Conservation (phyloP, 805 yeast species). For the Pichia californica region DNA sequence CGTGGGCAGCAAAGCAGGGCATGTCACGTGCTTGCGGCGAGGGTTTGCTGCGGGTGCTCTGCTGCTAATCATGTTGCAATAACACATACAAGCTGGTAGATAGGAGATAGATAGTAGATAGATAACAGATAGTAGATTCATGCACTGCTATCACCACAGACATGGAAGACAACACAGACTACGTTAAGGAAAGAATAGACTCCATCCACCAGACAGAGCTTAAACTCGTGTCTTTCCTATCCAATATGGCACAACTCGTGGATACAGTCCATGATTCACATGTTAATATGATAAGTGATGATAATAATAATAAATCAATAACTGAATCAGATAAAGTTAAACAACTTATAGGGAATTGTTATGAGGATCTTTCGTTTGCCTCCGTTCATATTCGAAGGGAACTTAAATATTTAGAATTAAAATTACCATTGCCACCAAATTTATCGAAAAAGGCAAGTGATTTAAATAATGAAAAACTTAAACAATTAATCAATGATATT, state of each 20-base stretch:
- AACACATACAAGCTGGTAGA: neutral
- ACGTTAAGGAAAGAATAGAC: slow-evolving; percentile 45
- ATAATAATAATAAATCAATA: neutral
- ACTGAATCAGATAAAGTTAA: slow-evolving; percentile 29
- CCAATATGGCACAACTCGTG: slow-evolving; percentile 41
- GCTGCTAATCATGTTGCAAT: too few relatives aligned
- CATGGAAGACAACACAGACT: slow-evolving; percentile 19
- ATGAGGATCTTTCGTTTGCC: slow-evolving; percentile 48
- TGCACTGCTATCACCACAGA: too few relatives aligned
- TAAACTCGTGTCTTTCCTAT: slow-evolving; percentile 44
- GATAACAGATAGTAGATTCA: too few relatives aligned
- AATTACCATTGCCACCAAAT: slow-evolving; percentile 58
- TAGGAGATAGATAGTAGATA: too few relatives aligned
- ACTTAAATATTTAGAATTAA: slow-evolving; percentile 56
- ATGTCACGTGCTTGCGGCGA: too few relatives aligned
- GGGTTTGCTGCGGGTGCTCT: too few relatives aligned
- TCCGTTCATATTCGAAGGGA: slow-evolving; percentile 61
- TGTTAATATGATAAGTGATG: neutral
- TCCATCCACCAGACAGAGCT: slow-evolving; percentile 46
- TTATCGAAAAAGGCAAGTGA: slow-evolving; percentile 66
- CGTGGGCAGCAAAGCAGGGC: too few relatives aligned
- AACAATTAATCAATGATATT: slow-evolving; percentile 34
- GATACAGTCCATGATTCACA: slow-evolving; percentile 31
- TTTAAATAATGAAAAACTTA: slow-evolving; percentile 54
- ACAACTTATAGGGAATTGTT: slow-evolving; percentile 43